Evolutionary conservation across 306 rosid genomes (phyloP).

Genomic region (Quercus rubra): DNA sequence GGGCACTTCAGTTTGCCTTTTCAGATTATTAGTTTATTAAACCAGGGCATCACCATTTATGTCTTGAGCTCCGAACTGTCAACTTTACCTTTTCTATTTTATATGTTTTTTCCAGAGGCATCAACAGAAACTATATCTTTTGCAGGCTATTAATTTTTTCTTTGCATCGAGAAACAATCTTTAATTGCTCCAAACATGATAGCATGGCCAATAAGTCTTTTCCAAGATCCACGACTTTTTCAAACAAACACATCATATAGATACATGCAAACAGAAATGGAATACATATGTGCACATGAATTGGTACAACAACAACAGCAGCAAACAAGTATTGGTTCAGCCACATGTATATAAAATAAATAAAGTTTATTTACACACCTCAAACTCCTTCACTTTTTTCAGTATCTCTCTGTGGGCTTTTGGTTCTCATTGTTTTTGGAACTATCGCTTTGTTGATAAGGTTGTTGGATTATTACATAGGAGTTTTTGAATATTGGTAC

Average conservation of each 20-base stretch:
- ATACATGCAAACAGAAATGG: not conserved
- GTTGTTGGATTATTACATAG: too few species aligned
- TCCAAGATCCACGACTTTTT: too few species aligned
- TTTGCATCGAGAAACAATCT: not conserved
- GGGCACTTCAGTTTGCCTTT: not conserved
- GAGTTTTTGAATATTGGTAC: too few species aligned
- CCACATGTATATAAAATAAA: not conserved
- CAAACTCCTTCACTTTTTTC: slow-evolving; percentile 77
- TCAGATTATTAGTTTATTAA: not conserved
- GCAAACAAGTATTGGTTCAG: too few species aligned
- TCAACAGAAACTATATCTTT: not conserved
- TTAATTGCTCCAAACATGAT: not conserved
- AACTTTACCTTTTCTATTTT: not conserved
- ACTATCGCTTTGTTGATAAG: too few species aligned
- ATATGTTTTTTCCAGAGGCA: too few species aligned
- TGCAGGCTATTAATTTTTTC: not conserved
- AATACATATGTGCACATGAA: not conserved
- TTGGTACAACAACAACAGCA: not conserved
- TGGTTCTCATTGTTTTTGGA: slow-evolving; percentile 70
- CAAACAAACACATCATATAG: not conserved
- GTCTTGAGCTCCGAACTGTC: not conserved
- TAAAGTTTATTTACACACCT: slow-evolving; percentile 42
- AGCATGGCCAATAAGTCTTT: too few species aligned
- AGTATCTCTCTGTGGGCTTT: slow-evolving; percentile 82
- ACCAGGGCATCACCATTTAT: too few species aligned